phyloP scores from a whole-genome alignment of 2,329 filamentous ascomycete genomes.

The Colletotrichum brevisporum region DNA sequence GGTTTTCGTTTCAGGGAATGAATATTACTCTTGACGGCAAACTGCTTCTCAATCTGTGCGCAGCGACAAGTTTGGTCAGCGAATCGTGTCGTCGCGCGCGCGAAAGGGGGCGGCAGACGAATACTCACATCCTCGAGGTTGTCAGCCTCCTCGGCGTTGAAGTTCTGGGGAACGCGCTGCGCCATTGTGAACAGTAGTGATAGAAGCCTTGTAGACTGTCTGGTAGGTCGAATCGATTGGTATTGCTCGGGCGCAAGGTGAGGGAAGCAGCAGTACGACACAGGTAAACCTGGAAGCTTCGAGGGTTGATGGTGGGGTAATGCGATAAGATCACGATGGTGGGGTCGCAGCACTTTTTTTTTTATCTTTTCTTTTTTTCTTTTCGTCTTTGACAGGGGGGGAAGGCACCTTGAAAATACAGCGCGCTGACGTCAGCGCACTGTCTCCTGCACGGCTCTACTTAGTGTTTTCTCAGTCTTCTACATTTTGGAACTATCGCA shows the following conservation, averaged over 20 bases:
- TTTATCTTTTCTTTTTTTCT: slow-evolving; percentile 1
- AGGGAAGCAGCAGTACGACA: not conserved
- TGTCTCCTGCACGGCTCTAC: not conserved
- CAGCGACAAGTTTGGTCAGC: slow-evolving; percentile 6
- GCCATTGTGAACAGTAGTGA: not conserved
- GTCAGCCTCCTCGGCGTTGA: slow-evolving; percentile 70
- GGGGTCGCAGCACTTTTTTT: slow-evolving; percentile 19
- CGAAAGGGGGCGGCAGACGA: slow-evolving; percentile 3
- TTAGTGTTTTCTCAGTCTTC: not conserved
- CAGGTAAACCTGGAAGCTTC: slow-evolving; percentile 15
- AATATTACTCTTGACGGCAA: slow-evolving; percentile 87
- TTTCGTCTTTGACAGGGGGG: not conserved
- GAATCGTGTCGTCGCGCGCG: not conserved
- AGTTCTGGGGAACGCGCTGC: slow-evolving; percentile 63
- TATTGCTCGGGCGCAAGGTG: not conserved
- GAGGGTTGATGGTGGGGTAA: slow-evolving; percentile 29
- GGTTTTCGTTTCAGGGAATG: slow-evolving; percentile 14
- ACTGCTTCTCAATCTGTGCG: slow-evolving; percentile 95
- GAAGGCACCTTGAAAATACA: not conserved
- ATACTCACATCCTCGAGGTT: slow-evolving; percentile 69
- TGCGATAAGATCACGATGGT: slow-evolving; percentile 23
- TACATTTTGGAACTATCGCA: not conserved
- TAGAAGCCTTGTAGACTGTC: not conserved
- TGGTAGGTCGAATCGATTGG: not conserved
- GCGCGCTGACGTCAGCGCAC: slow-evolving; percentile 13